Conservation (phyloP, 192 early-diverging fungal genomes). For the Cladochytrium replicatum region DNA sequence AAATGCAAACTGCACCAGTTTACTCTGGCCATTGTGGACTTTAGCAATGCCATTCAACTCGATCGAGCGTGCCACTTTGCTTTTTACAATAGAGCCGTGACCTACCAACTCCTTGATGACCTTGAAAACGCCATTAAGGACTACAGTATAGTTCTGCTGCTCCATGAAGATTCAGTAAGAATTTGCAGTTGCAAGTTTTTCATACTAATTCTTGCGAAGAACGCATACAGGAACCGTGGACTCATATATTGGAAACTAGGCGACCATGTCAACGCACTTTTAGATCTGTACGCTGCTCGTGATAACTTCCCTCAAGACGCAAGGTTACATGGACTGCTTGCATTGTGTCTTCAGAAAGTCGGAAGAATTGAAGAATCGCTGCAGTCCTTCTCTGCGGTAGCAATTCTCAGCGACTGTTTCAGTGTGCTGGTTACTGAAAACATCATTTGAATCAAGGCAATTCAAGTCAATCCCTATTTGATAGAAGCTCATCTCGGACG, state of each 20-base stretch:
- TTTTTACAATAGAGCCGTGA: constrained; percentile 45
- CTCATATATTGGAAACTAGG: constrained; percentile 47
- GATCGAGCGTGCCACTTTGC: constrained; percentile 36
- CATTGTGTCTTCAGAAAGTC: constrained; percentile 39
- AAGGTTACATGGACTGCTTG: constrained; percentile 31
- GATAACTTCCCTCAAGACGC: constrained; percentile 44
- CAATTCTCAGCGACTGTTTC: background rate
- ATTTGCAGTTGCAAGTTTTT: background rate
- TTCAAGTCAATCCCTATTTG: constrained; percentile 29
- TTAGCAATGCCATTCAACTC: constrained; percentile 31
- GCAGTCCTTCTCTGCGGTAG: constrained; percentile 32
- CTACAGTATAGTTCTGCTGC: constrained; percentile 42
- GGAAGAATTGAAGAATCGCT: constrained; percentile 32
- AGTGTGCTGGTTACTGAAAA: background rate
- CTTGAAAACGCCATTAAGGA: constrained; percentile 39
- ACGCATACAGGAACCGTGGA: constrained; percentile 44
- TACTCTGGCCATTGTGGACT: constrained; percentile 30
- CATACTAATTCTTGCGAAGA: constrained; percentile 16
- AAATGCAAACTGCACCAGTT: constrained; percentile 33
- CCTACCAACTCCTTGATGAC: constrained; percentile 36
- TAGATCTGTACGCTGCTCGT: constrained; percentile 40
- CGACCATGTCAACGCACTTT: constrained; percentile 40
- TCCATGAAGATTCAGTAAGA: constrained; percentile 34
- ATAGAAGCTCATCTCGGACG: constrained; percentile 40
- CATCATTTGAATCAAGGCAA: constrained; percentile 15